Evolutionary conservation across 768 basidiomycete genomes (phyloP).

Genomic region (Podaxis mareebaensis): DNA sequence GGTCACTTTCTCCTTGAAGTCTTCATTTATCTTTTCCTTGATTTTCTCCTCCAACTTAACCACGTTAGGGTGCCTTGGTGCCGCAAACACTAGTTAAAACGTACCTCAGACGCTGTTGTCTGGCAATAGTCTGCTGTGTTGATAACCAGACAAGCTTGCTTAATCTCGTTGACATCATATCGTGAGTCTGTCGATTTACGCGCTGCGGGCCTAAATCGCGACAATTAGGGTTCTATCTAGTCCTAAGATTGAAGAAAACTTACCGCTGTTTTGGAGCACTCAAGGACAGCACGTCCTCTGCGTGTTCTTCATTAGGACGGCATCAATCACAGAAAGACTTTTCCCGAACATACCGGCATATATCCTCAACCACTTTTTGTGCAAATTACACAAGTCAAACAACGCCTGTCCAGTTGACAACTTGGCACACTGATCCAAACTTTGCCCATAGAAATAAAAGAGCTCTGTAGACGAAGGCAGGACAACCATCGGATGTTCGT

Average conservation of each 20-base stretch:
- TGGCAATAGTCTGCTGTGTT: conserved; percentile 99
- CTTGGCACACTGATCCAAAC: conserved; percentile 91
- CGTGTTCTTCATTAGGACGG: background rate
- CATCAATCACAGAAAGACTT: background rate
- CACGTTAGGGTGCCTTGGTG: conserved; percentile 2
- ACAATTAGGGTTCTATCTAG: background rate
- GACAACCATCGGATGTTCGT: conserved; percentile 59
- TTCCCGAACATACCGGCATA: conserved; percentile 64
- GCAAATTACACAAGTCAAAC: conserved; percentile 76
- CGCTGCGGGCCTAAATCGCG: conserved; percentile 34
- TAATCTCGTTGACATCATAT: conserved; percentile 73
- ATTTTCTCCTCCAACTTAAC: conserved; percentile 89
- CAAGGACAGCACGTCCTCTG: conserved; percentile 84
- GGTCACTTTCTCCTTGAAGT: conserved; percentile 76
- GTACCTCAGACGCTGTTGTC: conserved; percentile 82
- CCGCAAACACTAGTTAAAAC: conserved; percentile 13
- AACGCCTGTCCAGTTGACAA: conserved; percentile 83
- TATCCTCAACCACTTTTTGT: conserved; percentile 91
- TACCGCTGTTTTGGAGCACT: conserved; percentile 67
- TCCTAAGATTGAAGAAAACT: background rate
- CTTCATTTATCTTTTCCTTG: conserved; percentile 73
- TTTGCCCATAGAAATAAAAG: conserved; percentile 97
- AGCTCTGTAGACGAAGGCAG: conserved; percentile 93
- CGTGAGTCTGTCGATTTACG: conserved; percentile 80
- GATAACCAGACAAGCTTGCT: conserved; percentile 84